Conservation (phyloP, 352 stramenopile genomes). For the Pythium vanterpoolii region DNA sequence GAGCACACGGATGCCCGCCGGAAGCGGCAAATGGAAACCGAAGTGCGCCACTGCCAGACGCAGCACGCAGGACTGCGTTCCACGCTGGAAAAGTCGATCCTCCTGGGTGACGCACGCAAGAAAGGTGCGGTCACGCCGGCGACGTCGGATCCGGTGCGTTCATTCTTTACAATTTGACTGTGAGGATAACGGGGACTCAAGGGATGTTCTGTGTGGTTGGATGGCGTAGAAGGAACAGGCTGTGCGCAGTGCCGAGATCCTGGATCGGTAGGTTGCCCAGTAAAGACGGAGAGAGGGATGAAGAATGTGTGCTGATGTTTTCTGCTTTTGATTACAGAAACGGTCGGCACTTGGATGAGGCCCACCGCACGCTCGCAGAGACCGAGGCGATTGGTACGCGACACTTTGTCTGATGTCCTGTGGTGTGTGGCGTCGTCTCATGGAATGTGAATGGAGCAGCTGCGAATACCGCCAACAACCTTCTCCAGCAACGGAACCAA, state of each 20-base stretch:
- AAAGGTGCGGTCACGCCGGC: slow-evolving; percentile 3
- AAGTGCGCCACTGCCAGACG: slow-evolving; percentile 45
- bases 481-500: slow-evolving; percentile 66
- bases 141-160: neutral
- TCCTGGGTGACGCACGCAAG: slow-evolving; percentile 38
- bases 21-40: slow-evolving; percentile 48
- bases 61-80: slow-evolving; percentile 47
- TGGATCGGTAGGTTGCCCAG: slow-evolving; percentile 10
- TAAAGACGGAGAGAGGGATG: neutral
- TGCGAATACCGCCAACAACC: slow-evolving; percentile 64
- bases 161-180: neutral
- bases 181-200: neutral
- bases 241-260: slow-evolving; percentile 13
- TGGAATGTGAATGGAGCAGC: slow-evolving; percentile 28
- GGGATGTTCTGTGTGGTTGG: neutral
- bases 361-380: slow-evolving; percentile 64
- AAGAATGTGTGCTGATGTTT: neutral
- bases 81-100: slow-evolving; percentile 52
- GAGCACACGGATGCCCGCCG: slow-evolving; percentile 25
- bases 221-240: slow-evolving; percentile 18
- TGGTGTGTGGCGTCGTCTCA: neutral
- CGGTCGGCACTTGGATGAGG: slow-evolving; percentile 65
- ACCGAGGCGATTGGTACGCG: slow-evolving; percentile 66
- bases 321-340: too few species aligned
- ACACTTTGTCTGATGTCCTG: neutral